A percentile compares a stretch with the other conserved stretches of the same genome.
Conservation (phyloP, 805 yeast species). For the Candida methanosorbosa region DNA sequence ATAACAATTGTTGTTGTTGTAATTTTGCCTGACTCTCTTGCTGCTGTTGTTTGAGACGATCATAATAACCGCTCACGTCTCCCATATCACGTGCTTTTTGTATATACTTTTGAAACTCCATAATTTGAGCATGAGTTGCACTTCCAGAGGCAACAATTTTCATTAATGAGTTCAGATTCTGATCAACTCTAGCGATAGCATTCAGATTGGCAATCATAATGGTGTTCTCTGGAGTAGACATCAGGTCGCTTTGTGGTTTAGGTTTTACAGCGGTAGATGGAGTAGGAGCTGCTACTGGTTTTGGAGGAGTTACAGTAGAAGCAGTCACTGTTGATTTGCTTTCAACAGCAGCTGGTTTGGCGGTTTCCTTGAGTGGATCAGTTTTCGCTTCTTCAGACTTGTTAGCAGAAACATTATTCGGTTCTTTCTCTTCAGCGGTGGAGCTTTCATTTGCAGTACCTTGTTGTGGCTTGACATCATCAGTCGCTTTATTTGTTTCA, state of each 20-base stretch:
- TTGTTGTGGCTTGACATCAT: neutral
- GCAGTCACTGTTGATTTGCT: neutral
- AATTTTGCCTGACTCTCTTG: neutral
- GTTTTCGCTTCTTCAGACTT: neutral
- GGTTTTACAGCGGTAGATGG: slow-evolving; percentile 9
- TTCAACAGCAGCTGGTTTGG: no score
- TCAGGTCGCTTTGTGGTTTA: slow-evolving; percentile 15
- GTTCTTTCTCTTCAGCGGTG: neutral
- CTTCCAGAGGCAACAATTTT: slow-evolving; percentile 77
- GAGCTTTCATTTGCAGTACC: neutral
- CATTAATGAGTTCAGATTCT: slow-evolving; percentile 64
- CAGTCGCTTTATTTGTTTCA: neutral
- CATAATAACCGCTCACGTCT: slow-evolving; percentile 20
- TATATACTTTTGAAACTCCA: slow-evolving; percentile 73
- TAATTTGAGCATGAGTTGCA: slow-evolving; percentile 64
- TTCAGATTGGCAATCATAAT: slow-evolving; percentile 82
- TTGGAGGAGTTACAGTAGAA: neutral
- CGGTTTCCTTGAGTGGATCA: no score
- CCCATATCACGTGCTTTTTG: slow-evolving; percentile 74
- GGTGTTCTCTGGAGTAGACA: slow-evolving; percentile 52
- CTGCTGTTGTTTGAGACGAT: slow-evolving; percentile 6
- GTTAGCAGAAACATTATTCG: neutral
- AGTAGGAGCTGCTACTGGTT: neutral
- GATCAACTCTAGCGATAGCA: slow-evolving; percentile 68
- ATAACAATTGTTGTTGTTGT: slow-evolving; percentile 2